phyloP scores from a whole-genome alignment of 306 rosid genomes.

The Casuarina cunninghamiana region DNA sequence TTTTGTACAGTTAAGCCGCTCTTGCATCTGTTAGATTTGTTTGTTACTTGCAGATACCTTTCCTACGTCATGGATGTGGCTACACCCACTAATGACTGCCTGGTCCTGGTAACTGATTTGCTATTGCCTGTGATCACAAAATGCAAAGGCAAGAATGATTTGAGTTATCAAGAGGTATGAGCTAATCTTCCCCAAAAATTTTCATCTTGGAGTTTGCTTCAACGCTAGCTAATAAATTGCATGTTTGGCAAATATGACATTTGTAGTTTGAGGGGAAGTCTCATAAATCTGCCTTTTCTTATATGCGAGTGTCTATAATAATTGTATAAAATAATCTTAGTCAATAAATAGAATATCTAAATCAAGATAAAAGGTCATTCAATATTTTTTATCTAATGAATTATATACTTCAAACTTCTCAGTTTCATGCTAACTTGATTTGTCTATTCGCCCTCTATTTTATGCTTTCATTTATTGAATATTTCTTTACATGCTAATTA shows the following conservation, averaged over 20 bases:
- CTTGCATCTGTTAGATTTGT: not conserved
- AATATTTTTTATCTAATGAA: not conserved
- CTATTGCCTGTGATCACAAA: slow-evolving; percentile 23
- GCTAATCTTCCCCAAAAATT: not conserved
- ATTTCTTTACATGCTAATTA: too few relatives aligned
- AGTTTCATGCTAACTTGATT: too few relatives aligned
- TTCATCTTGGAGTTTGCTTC: too few relatives aligned
- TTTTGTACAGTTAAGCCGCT: slow-evolving; percentile 5
- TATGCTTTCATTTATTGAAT: too few relatives aligned
- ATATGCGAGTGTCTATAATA: not conserved
- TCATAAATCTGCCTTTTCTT: not conserved
- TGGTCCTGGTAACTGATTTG: slow-evolving; percentile 30
- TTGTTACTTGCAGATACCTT: slow-evolving; percentile 30
- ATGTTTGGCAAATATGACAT: too few relatives aligned
- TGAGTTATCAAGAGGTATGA: slow-evolving; percentile 38
- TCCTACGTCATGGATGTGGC: slow-evolving; percentile 46
- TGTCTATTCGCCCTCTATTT: too few relatives aligned
- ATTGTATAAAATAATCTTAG: not conserved
- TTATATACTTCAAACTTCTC: not conserved
- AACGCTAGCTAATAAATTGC: too few relatives aligned
- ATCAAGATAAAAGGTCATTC: not conserved
- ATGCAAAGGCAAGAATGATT: slow-evolving; percentile 17
- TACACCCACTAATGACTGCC: slow-evolving; percentile 42
- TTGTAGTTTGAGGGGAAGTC: too few relatives aligned
- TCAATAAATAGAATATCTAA: not conserved